phyloP scores from a whole-genome alignment of 2,329 filamentous ascomycete species.

The Microcyclosporella mali region DNA sequence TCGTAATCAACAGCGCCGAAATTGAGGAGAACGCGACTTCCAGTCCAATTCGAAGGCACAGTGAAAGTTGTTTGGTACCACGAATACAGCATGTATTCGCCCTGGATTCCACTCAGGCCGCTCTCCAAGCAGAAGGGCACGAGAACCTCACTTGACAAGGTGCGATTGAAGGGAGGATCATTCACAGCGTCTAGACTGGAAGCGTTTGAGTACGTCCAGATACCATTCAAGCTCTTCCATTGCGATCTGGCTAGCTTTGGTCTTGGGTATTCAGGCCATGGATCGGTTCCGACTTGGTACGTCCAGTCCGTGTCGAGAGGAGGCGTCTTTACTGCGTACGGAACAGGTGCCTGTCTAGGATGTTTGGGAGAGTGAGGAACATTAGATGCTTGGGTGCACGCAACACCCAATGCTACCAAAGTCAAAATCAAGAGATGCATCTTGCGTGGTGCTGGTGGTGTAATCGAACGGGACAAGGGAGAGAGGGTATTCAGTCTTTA shows the following conservation, averaged over 20 bases:
- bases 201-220: slow-evolving; percentile 49
- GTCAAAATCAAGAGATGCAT: not conserved
- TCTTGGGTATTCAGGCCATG: slow-evolving; percentile 52
- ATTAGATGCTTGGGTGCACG: slow-evolving; percentile 1
- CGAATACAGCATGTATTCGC: slow-evolving; percentile 22
- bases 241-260: slow-evolving; percentile 48
- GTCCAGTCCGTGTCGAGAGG: slow-evolving; percentile 48
- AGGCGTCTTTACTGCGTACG: slow-evolving; percentile 34
- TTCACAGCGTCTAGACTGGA: slow-evolving; percentile 34
- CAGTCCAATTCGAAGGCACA: slow-evolving; percentile 45
- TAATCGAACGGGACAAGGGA: not conserved
- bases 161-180: slow-evolving; percentile 41
- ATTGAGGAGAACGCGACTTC: slow-evolving; percentile 45
- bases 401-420: not conserved
- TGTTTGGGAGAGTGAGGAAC: no score
- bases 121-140: slow-evolving; percentile 52
- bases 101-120: slow-evolving; percentile 43
- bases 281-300: slow-evolving; percentile 43
- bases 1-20: slow-evolving; percentile 62
- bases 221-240: slow-evolving; percentile 52
- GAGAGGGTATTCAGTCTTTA: slow-evolving; percentile 22
- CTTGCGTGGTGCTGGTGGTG: slow-evolving; percentile 26
- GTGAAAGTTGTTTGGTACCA: slow-evolving; percentile 45
- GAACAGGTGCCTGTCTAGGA: no score
- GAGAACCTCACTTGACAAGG: slow-evolving; percentile 41